These are phyloP conservation scores for Suillus placidus DNA, from an alignment of 768 basidiomycete species.

Conservation along the genomic window DNA sequence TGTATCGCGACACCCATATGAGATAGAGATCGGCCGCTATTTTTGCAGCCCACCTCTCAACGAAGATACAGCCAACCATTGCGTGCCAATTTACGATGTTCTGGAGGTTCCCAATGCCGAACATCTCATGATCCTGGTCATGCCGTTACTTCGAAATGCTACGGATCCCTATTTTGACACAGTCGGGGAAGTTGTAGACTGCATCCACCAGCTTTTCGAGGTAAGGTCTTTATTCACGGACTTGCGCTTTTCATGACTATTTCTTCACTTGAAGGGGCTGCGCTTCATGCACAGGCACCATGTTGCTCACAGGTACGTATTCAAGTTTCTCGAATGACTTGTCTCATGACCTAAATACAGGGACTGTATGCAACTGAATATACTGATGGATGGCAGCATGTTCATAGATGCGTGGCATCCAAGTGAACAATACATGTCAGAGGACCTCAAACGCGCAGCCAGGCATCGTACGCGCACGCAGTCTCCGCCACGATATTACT, in stretches of 20 bases:
- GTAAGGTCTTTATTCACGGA: conserved; percentile 11
- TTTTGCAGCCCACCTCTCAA: conserved; percentile 11
- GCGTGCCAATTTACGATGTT: conserved; percentile 25
- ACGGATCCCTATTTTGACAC: conserved; percentile 21
- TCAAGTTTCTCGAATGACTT: background rate
- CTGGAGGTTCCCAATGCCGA: conserved; percentile 7
- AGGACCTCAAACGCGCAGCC: conserved; percentile 20
- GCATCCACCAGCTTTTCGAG: conserved; percentile 26
- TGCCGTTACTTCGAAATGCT: conserved; percentile 23
- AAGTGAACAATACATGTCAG: background rate
- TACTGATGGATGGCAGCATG: conserved; percentile 35
- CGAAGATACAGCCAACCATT: conserved; percentile 21
- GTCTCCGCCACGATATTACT: conserved; percentile 34
- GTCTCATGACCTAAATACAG: conserved; percentile 27
- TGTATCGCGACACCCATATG: conserved; percentile 14
- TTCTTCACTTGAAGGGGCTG: too few relatives aligned
- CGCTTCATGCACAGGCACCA: conserved; percentile 41
- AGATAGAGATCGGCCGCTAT: conserved; percentile 19
- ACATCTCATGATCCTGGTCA: conserved; percentile 21
- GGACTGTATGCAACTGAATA: conserved; percentile 32
- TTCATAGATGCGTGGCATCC: conserved; percentile 35
- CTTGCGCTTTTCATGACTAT: too few relatives aligned
- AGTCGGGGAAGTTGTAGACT: conserved; percentile 27
- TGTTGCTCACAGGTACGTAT: conserved; percentile 40
- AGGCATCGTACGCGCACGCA: conserved; percentile 34